Evolutionary conservation across 1,284 basidiomycete species (phyloP), one percentile per base, ranked within the genome.

Genomic region (Tilletia caries): DNA sequence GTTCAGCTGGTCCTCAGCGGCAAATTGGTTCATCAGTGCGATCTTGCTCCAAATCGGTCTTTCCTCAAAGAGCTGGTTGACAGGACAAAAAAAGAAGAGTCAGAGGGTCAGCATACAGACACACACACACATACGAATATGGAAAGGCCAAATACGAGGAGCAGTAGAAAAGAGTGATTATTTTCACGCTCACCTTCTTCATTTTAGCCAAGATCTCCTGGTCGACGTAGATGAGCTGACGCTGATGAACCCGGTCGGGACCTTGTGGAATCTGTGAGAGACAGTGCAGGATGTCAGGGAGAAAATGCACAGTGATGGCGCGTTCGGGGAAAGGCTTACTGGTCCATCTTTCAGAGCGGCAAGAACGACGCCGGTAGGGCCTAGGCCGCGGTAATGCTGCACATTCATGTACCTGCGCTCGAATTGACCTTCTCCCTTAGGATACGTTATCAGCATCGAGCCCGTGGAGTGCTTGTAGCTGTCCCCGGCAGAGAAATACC

Each of bases 21-120:
- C 85, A 69, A 97, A 89, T 75, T 94, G 92, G 74, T 92, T 94
- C 71, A 92, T 87, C 6, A 98, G 85, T 0, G 91, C 91, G 67
- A 88, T 86, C 15, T 94, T 88, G 1, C 92, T 91, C 95, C 95
- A 98, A 23, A 96, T 86, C 0, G 95, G 93, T 27, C 95, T 87
- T 71, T 90, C 85, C 54, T 86, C 84, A 50, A 87, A 76, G 4
- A 85, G 72, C 82, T 85, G 64, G 37, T 10, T 6, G 65, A 67
- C 44, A 20, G 65, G 67, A 4, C 4, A 44, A 15, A 27, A 23
- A 3, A 25, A 41, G 37, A 41, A 1, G 1, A n/a, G n/a, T n/a
- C n/a, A n/a, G n/a, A n/a, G n/a, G n/a, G n/a, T n/a, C n/a, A n/a
- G n/a, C n/a, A n/a, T n/a, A n/a, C n/a, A n/a, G n/a, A n/a, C n/a